Base-by-base conservation (phyloP, 1,139 yeast species). In the Suhomyces yuchorum region DNA sequence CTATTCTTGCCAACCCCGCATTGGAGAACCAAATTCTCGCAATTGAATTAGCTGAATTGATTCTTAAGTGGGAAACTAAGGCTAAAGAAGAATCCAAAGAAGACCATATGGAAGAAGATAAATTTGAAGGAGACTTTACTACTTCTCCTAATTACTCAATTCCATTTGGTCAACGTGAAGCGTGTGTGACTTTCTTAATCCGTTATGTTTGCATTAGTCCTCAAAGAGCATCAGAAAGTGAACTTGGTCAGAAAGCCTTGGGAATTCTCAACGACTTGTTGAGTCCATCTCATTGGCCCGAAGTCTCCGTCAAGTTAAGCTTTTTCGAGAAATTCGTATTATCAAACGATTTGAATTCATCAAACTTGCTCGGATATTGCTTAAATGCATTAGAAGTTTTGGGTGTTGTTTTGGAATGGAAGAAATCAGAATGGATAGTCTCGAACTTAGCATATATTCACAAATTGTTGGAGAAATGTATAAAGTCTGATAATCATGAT, bases 361-460 rank as follows among this genome's bases (percentile, higher is more conserved):
- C 76, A 35, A 80, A 77, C 52, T 69, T 81, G 40, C 62, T 90
- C 33, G 90, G 91, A 3, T 84, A 88, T 55, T 89, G 96, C 58
- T 73, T 92, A 58, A 95, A 93, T 66, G 96, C 99, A 0, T 70
- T 95, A 48, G 97, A 90, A 63, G 97, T 93, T 0, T 75, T 95
- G 43, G 85, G 86, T n/a, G 90, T 91, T 43, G 90, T 91, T 1
- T 71, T 93, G 49, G 87, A 84, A 53, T 87, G 93, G 78, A 88
- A 88, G 65, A 67, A 83, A 1, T 66, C 87, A 0, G 80, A 76
- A 19, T 92, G 97, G 97, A 84, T 92, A 47, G 70, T 86, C 40
- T 78, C 82, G 5, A 87, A 89, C 56, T 69, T 90, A 41, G 71
- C 78, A 1, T 82, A 83, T 40, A 76, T 93, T 38, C 92, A 87